These are phyloP conservation scores for Ustilago hordei DNA, from an alignment of 1,284 basidiomycete species.

Conservation along the genomic window DNA sequence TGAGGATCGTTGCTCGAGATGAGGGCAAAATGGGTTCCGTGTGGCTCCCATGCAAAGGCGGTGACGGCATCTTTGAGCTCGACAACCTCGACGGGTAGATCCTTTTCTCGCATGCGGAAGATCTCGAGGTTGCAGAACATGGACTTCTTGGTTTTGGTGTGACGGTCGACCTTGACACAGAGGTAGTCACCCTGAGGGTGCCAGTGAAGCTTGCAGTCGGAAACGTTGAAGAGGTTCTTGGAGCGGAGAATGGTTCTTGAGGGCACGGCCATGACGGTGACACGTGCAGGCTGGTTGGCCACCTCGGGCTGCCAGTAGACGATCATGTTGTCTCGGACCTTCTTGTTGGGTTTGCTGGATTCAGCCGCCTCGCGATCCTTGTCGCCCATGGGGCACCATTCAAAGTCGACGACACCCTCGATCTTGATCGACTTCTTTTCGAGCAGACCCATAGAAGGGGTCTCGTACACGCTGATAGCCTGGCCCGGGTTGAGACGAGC, in stretches of 20 bases:
- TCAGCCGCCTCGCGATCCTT: slow-evolving; percentile 76
- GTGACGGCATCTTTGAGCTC: slow-evolving; percentile 97
- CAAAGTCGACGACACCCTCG: slow-evolving; percentile 97
- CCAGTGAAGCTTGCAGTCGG: slow-evolving; percentile 98
- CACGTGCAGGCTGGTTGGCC: slow-evolving; percentile 92
- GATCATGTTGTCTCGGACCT: slow-evolving; percentile 86
- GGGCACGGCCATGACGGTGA: slow-evolving; percentile 90
- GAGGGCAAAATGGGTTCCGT: slow-evolving; percentile 94
- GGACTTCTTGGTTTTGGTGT: slow-evolving; percentile 99
- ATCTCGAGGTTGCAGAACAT: slow-evolving; percentile 99
- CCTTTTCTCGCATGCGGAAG: slow-evolving; percentile 96
- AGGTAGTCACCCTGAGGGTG: slow-evolving; percentile 99
- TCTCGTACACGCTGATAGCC: slow-evolving; percentile 95
- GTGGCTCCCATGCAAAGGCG: slow-evolving; percentile 98
- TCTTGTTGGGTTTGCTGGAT: slow-evolving; percentile 71
- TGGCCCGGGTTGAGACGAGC: slow-evolving; percentile 88
- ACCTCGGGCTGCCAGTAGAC: slow-evolving; percentile 99
- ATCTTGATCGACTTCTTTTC: slow-evolving; percentile 99
- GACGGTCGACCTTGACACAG: slow-evolving; percentile 98
- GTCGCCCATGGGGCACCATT: slow-evolving; percentile 96
- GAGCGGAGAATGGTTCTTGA: slow-evolving; percentile 85
- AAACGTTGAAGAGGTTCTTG: slow-evolving; percentile 98
- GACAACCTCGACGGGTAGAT: slow-evolving; percentile 96
- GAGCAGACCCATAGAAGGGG: slow-evolving; percentile 91
- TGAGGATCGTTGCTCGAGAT: slow-evolving; percentile 95